These are phyloP conservation scores for Juglanconis juglandina DNA, from an alignment of 2,329 filamentous ascomycete genomes.

Conservation along the genomic window DNA sequence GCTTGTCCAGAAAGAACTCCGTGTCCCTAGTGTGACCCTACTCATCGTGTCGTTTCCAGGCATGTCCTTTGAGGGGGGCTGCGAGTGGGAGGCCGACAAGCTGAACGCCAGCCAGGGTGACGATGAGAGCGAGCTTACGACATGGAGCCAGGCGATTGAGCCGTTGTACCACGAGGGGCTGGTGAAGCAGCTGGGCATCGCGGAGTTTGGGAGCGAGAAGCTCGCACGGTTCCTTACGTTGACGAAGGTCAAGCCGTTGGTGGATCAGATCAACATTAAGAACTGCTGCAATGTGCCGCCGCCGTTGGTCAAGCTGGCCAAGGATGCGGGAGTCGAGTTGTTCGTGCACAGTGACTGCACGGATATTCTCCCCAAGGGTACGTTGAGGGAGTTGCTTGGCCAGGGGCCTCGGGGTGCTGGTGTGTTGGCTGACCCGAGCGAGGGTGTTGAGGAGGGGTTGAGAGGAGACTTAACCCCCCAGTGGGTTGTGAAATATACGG, in stretches of 20 bases:
- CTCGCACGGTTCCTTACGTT: conserved; percentile 71
- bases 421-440: conserved; percentile 61
- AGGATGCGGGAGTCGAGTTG: conserved; percentile 76
- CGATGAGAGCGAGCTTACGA: conserved; percentile 63
- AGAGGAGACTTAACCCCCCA: conserved; percentile 77
- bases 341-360: conserved; percentile 93
- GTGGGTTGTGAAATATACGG: conserved; percentile 97
- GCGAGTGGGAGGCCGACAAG: conserved; percentile 72
- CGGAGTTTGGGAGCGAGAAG: conserved; percentile 87
- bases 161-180: conserved; percentile 63
- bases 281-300: conserved; percentile 96
- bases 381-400: conserved; percentile 78
- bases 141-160: conserved; percentile 69
- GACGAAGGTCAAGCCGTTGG: conserved; percentile 69
- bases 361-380: conserved; percentile 83
- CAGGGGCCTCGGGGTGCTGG: conserved; percentile 69
- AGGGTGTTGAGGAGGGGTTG: conserved; percentile 50
- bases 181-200: conserved; percentile 74
- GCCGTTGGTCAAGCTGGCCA: conserved; percentile 79
- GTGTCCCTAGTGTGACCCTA: conserved; percentile 73
- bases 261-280: conserved; percentile 93
- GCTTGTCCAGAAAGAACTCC: conserved; percentile 76
- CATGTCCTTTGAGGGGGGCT: conserved; percentile 88
- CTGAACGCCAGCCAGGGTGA: conserved; percentile 59
- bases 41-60: conserved; percentile 91